Base-by-base conservation (phyloP, 2,329 filamentous ascomycete genomes). In the Sporothrix variecibatus region DNA sequence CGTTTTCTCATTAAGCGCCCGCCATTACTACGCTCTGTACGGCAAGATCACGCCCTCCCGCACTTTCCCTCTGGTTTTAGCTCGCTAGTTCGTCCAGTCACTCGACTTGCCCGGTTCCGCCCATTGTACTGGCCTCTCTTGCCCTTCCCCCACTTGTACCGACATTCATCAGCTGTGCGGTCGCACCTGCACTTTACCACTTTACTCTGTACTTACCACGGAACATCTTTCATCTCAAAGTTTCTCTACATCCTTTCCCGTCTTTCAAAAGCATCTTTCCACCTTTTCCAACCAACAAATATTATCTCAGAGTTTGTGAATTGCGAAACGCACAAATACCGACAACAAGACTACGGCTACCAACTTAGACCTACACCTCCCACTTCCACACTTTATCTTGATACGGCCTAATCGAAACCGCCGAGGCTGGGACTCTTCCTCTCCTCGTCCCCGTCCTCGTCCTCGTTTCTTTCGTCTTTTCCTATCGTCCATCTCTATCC, bases 1-100 rank as follows among this genome's bases (percentile, higher is more conserved):
- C 60, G 38, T 46, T 67, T 51, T 51, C 65, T 51, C 65, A 51
- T 68, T 68, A 68, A 51, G 65, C 43, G 65, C 65, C 65, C 43
- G 65, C 20, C 40, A 51, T n/a, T 68, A 51, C 43, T 51, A 51
- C 65, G 46, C 40, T 67, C 38, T 17, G 12, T 43, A 65, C 62
- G 43, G 43, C 65, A 68, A 68, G 43, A 23, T 46, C 65, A 68
- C 43, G 28, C 65, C 26, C 65, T n/a, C 43, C 40, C 65, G 15
- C 43, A 23, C 43, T 12, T 49, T 20, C 43, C 28, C 65, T 68
- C 26, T 51, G 26, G 65, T 31, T 68, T 65, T 67, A 67, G 64
- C 64, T 46, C 64, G 26, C 46, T 43, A 34, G 65, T 51, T 68
- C 65, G 28, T 51, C 65, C 65, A 68, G 65, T 51, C 62, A 28